Evolutionary conservation across 2,329 filamentous ascomycete genomes (phyloP), one percentile per base, ranked within the genome.

Genomic region (Sporothrix pseudoabietina): DNA sequence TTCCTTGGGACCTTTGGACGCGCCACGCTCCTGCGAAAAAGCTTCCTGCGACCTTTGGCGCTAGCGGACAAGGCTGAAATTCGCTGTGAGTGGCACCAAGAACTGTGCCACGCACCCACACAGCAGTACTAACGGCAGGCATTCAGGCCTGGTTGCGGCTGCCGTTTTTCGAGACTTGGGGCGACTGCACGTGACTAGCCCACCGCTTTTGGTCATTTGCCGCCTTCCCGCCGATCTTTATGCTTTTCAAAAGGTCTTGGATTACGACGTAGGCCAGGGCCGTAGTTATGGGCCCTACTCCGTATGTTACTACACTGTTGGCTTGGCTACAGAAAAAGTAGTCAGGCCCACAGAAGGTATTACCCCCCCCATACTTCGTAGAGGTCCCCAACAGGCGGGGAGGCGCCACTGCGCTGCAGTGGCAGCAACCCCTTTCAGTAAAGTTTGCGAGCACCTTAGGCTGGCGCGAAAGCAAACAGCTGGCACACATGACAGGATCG

Each of bases 61-160:
- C 69, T 71, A 74, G 47, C 12, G 44, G 44, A 65, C 70, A 72
- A 74, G 73, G 73, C 73, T 74, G 73, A 70, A 69, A 70, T 49
- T 57, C 49, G 57, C 65, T 72, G 65, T 70, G 47, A 72, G 35
- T 72, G 70, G 73, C n/a, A 12, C 44, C 16, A 49, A 49, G 26
- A 26, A 26, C 26, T 2, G 26, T 26, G 26, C 26, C 26, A 26
- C 26, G 26, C 26, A 26, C 26, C 26, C 26, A 26, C 26, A 26
- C 26, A 26, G 26, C 26, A 26, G 26, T 26, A 26, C 26, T 26
- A 16, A 14, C 44, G 12, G 14, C 12, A 49, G 14, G 12, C 1
- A 3, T 49, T 16, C 44, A 16, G 14, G 44, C 14, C 44, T 14
- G 44, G 12, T 19, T 14, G 44, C 44, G 19, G 41, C 44, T 49